Conservation (phyloP, 805 yeast species). For the Sugiyamaella smithiae region DNA sequence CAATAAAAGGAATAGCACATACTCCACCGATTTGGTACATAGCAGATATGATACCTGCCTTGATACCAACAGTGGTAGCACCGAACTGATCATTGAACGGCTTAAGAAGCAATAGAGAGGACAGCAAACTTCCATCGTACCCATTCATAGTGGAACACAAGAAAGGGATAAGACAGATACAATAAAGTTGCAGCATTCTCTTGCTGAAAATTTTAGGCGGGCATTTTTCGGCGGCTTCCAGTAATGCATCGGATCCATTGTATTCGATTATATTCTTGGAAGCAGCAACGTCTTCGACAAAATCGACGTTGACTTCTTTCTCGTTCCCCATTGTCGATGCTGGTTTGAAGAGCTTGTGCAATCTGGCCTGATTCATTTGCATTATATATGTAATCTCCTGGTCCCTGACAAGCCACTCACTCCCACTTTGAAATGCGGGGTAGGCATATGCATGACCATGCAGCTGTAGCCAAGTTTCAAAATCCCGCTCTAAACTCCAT, state of each 20-base stretch:
- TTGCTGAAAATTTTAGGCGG: slow-evolving; percentile 8
- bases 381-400: too few relatives aligned
- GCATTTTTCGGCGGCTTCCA: slow-evolving; percentile 6
- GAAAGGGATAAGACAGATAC: slow-evolving; percentile 18
- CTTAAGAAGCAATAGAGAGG: slow-evolving; percentile 12
- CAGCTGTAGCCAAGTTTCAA: not conserved
- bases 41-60: slow-evolving; percentile 21
- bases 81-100: slow-evolving; percentile 19
- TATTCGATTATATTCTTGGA: slow-evolving; percentile 5
- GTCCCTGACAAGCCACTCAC: too few relatives aligned
- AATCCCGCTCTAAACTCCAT: slow-evolving; percentile 2
- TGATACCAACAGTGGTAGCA: slow-evolving; percentile 17
- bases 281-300: slow-evolving; percentile 7
- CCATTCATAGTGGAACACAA: slow-evolving; percentile 20
- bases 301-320: slow-evolving; percentile 5
- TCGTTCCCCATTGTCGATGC: slow-evolving; percentile 3
- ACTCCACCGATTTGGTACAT: slow-evolving; percentile 25
- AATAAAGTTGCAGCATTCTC: slow-evolving; percentile 13
- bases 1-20: slow-evolving; percentile 18
- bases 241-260: slow-evolving; percentile 13
- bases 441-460: not conserved
- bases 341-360: too few relatives aligned
- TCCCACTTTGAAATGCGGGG: slow-evolving; percentile 2
- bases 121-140: slow-evolving; percentile 18
- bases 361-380: too few relatives aligned